Evolutionary conservation across 345 rosid species (phyloP).

Genomic region (Cardamine chenopodiifolia): DNA sequence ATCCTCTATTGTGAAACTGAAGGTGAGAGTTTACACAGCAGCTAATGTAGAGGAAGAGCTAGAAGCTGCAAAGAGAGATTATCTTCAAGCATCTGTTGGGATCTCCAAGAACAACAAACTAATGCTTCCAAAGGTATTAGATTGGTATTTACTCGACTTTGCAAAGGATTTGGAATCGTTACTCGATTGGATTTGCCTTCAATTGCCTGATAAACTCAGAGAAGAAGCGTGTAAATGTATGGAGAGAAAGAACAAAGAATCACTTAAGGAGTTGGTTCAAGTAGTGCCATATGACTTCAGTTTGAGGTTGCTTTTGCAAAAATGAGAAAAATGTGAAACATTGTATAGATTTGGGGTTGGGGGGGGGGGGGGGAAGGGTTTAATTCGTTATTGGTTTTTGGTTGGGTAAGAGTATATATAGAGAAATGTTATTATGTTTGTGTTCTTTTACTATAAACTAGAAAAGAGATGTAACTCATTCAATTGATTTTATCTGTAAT

Average conservation of each 20-base stretch:
- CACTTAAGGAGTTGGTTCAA: constrained; percentile 59
- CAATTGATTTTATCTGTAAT: constrained; percentile 25
- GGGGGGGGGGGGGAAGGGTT: constrained; percentile 23
- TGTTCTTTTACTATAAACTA: constrained; percentile 28
- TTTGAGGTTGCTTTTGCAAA: constrained; percentile 65
- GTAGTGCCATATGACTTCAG: constrained; percentile 86
- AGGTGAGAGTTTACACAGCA: constrained; percentile 90
- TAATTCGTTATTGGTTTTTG: constrained; percentile 28
- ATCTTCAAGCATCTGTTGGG: constrained; percentile 78
- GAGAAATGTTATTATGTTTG: constrained; percentile 11
- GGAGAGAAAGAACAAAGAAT: constrained; percentile 53
- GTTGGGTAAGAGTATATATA: constrained; percentile 34
- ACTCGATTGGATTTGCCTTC: constrained; percentile 86
- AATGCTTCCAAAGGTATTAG: constrained; percentile 78
- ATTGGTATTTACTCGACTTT: constrained; percentile 89
- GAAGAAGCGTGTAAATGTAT: constrained; percentile 61
- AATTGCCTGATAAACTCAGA: constrained; percentile 67
- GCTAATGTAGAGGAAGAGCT: constrained; percentile 70
- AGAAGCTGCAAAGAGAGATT: constrained; percentile 78
- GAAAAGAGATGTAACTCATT: constrained; percentile 34
- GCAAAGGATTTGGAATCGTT: constrained; percentile 83
- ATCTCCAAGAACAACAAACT: constrained; percentile 69
- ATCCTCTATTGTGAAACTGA: neutral
- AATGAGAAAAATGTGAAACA: constrained; percentile 33
- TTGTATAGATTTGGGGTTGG: constrained; percentile 36